Evolutionary conservation across 2,329 filamentous ascomycete genomes (phyloP), one percentile per base, ranked within the genome.

Genomic region (Fusarium setosum): DNA sequence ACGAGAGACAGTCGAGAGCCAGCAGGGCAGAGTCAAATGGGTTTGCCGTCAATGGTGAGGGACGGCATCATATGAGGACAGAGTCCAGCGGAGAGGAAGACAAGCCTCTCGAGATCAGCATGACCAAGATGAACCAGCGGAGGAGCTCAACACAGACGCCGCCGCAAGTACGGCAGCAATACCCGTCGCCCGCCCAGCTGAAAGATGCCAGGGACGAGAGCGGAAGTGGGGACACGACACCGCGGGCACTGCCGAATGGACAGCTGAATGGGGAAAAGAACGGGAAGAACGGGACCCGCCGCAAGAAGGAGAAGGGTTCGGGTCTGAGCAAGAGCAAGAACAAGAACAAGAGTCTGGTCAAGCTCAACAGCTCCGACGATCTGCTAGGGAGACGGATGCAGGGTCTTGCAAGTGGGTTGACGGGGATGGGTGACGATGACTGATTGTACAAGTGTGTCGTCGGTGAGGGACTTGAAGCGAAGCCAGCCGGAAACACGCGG

Each of bases 81-180:
- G 91, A 88, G 77, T 92, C 82, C 13, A 91, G 89, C 11, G 92
- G 89, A 0, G 93, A 96, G 31, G 94, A 97, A 65, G 94, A 96
- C 51, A 80, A 83, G 18, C 92, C 93, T 4, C 77, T 97, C 10
- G 94, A 97, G 77, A 97, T 97, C 82, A 89, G 86, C 69, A 87
- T 90, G 82, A 86, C 84, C 12, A 81, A 80, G 63, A 72, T 79
- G 60, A 77, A 76, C 32, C 73, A 79, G 10, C 74, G 79, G 9
- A 74, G 78, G 12, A 71, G 72, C 48, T 69, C 65, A 32, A 71
- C 68, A 12, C 68, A 57, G 56, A 62, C 35, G 34, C 41, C 65
- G 23, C 65, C 65, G 17, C 54, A 20, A 23, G 15, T 31, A 17
- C 35, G 59, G 35, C 44, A 61, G 21, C 56, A 65, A 6, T 56